Conservation (phyloP, 1,139 yeast species). For the Fermentozyma sake region DNA sequence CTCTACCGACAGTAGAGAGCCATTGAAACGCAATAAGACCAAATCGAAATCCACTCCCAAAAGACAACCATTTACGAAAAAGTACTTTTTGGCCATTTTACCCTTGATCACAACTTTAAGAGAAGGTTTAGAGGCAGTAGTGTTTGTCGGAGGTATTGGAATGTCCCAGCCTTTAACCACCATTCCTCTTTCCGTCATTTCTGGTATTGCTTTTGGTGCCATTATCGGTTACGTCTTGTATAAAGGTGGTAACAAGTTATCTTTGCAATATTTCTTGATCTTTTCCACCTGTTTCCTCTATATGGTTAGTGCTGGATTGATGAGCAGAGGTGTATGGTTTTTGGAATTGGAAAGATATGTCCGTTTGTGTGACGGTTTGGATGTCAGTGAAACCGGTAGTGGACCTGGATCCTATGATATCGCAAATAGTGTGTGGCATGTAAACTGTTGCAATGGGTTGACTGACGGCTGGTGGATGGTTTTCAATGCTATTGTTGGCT, state of each 20-base stretch:
- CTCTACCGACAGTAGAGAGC: slow-evolving; percentile 10
- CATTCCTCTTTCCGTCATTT: slow-evolving; percentile 33
- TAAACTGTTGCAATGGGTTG: slow-evolving; percentile 45
- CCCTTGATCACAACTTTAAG: slow-evolving; percentile 46
- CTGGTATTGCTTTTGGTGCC: slow-evolving; percentile 32
- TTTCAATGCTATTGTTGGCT: slow-evolving; percentile 42
- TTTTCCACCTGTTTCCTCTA: slow-evolving; percentile 39
- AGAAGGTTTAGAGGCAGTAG: slow-evolving; percentile 48
- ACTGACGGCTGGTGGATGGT: slow-evolving; percentile 50
- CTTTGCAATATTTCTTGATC: slow-evolving; percentile 39
- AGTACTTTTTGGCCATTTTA: slow-evolving; percentile 36
- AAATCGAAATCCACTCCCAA: too few species aligned
- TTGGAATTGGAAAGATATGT: slow-evolving; percentile 41
- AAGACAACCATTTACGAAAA: slow-evolving; percentile 21
- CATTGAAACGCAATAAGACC: slow-evolving; percentile 10
- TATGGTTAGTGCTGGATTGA: slow-evolving; percentile 43
- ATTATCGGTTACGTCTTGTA: slow-evolving; percentile 34
- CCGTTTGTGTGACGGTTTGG: slow-evolving; percentile 38
- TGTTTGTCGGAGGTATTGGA: slow-evolving; percentile 46
- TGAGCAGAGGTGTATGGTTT: slow-evolving; percentile 45
- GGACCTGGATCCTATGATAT: slow-evolving; percentile 48
- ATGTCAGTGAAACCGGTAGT: slow-evolving; percentile 45
- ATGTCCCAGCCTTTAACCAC: slow-evolving; percentile 35
- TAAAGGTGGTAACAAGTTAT: slow-evolving; percentile 39
- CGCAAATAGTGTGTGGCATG: slow-evolving; percentile 42